These are phyloP conservation scores for Ophiocordyceps camponoti-floridani DNA, from an alignment of 2,329 filamentous ascomycete genomes.

Conservation along the genomic window DNA sequence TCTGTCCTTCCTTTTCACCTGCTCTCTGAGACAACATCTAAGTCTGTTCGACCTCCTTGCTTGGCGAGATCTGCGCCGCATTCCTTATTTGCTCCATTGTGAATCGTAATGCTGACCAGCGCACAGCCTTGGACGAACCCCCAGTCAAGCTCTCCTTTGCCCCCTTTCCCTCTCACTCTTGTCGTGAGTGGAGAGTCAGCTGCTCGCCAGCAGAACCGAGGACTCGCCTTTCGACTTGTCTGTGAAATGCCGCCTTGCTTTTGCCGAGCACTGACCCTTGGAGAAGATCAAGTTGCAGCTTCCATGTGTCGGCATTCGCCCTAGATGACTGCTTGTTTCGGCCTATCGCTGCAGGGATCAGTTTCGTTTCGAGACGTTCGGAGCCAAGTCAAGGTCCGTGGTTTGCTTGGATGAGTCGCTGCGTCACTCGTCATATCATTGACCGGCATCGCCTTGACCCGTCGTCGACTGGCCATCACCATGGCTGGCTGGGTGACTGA, in stretches of 20 bases:
- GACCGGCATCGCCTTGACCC: neutral
- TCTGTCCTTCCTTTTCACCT: neutral
- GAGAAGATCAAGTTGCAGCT: neutral
- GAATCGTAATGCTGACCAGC: neutral
- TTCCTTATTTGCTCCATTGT: neutral
- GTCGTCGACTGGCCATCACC: constrained; percentile 3
- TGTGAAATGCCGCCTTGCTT: neutral
- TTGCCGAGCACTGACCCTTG: neutral
- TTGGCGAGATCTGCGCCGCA: too few relatives aligned
- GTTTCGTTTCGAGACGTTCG: constrained; percentile 2
- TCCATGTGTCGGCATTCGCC: constrained; percentile 1
- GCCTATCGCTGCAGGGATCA: constrained; percentile 1
- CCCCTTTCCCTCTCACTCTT: neutral
- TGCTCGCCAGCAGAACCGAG: neutral
- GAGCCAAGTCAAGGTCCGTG: neutral
- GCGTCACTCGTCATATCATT: neutral
- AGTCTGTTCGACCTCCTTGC: neutral
- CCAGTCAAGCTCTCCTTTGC: neutral
- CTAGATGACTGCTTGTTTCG: constrained; percentile 1
- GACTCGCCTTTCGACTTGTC: neutral
- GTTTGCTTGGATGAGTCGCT: constrained; percentile 1
- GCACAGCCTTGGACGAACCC: neutral
- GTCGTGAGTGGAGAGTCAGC: neutral
- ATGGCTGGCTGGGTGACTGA: constrained; percentile 47
- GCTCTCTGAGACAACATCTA: neutral